These are phyloP conservation scores for Vitis cinerea DNA, from an alignment of 164 flowering plant species.

Conservation along the genomic window DNA sequence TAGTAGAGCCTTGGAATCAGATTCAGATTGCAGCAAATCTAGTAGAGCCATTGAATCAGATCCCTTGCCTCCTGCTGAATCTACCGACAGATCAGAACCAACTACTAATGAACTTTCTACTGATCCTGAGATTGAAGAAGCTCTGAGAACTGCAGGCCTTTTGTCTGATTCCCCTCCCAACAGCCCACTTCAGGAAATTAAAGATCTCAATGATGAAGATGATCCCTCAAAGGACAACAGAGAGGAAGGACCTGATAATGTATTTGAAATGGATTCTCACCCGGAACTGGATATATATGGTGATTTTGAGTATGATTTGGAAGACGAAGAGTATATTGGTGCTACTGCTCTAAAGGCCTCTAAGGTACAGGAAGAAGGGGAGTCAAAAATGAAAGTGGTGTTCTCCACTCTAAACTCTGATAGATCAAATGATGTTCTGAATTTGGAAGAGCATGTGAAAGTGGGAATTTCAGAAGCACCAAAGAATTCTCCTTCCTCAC, in stretches of 20 bases:
- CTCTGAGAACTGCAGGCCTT: conserved; percentile 79
- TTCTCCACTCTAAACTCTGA: conserved; percentile 51
- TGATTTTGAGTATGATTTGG: conserved; percentile 85
- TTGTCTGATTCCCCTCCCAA: conserved; percentile 79
- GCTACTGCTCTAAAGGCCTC: conserved; percentile 32
- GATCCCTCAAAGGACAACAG: conserved; percentile 7
- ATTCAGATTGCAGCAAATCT: conserved; percentile 12
- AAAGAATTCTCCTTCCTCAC: conserved; percentile 15
- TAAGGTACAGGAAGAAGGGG: conserved; percentile 44
- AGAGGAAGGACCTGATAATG: conserved; percentile 51
- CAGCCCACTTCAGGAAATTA: conserved; percentile 44
- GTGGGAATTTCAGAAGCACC: conserved; percentile 16
- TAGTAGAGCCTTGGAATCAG: conserved; percentile 23
- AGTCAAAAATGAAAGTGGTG: conserved; percentile 62
- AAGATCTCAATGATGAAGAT: conserved; percentile 24
- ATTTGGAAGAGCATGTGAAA: conserved; percentile 16
- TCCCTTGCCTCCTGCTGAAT: conserved; percentile 17
- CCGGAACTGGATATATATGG: conserved; percentile 86
- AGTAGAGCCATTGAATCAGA: conserved; percentile 24
- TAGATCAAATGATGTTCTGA: conserved; percentile 18
- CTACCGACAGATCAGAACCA: conserved; percentile 26
- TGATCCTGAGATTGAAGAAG: conserved; percentile 53
- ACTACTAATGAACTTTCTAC: conserved; percentile 16
- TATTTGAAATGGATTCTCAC: conserved; percentile 66
- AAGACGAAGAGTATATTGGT: conserved; percentile 68